phyloP scores from a whole-genome alignment of 257 asterid species.

The Gynochthodes officinalis region DNA sequence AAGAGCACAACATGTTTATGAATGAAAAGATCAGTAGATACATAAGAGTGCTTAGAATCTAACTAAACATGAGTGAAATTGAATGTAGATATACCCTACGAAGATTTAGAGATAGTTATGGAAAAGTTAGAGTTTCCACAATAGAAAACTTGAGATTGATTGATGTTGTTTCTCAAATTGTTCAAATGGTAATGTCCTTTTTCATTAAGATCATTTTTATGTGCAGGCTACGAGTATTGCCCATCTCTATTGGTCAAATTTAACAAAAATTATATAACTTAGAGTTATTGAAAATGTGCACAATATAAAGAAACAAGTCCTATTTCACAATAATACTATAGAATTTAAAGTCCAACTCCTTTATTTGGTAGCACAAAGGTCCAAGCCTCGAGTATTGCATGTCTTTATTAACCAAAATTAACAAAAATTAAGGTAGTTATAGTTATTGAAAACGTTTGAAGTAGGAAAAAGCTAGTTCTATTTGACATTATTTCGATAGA shows the following conservation, averaged over 20 bases:
- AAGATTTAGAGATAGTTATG: conserved; percentile 35
- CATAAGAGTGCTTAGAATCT: conserved; percentile 14
- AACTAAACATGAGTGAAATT: conserved; percentile 24
- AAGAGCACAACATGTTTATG: conserved; percentile 1
- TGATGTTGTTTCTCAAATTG: conserved; percentile 28
- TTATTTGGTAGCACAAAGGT: too few species aligned
- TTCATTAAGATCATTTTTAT: not conserved
- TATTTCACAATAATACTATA: too few species aligned
- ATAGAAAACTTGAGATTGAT: conserved; percentile 34
- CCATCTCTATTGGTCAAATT: not conserved
- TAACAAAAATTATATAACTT: not conserved
- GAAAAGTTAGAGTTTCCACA: conserved; percentile 23
- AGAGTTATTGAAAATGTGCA: not conserved
- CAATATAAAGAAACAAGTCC: not conserved
- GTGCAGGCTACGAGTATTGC: not conserved
- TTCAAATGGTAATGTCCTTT: conserved; percentile 19
- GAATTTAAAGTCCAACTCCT: too few species aligned
- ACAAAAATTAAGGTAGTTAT: too few species aligned
- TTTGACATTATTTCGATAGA: too few species aligned
- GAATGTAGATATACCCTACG: conserved; percentile 33
- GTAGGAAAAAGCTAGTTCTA: not conserved
- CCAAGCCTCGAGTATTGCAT: not conserved
- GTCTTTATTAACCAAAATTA: too few species aligned
- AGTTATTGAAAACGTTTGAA: not conserved
- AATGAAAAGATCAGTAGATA: not conserved